These are phyloP conservation scores for Talaromyces proteolyticus DNA, from an alignment of 495 filamentous ascomycete species.

Conservation along the genomic window DNA sequence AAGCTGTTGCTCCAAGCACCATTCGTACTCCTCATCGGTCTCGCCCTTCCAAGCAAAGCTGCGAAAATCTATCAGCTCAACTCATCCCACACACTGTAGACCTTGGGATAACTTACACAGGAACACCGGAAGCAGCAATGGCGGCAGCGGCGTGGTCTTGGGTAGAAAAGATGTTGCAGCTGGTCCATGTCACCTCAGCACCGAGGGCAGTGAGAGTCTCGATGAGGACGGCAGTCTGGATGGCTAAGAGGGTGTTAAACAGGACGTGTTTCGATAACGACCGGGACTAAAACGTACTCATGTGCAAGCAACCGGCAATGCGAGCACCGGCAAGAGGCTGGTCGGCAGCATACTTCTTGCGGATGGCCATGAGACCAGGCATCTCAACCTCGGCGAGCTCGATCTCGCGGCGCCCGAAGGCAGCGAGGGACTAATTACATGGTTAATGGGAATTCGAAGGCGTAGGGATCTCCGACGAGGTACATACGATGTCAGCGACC, in stretches of 20 bases:
- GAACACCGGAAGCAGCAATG: conserved; percentile 88
- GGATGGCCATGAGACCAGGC: conserved; percentile 94
- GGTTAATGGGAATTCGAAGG: conserved; percentile 22
- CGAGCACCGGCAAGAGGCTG: conserved; percentile 88
- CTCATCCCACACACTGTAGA: too few species aligned
- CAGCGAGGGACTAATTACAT: conserved; percentile 65
- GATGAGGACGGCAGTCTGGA: conserved; percentile 98
- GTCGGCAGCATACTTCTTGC: conserved; percentile 81
- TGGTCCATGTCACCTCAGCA: conserved; percentile 95
- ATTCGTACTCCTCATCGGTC: conserved; percentile 99
- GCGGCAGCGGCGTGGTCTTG: conserved; percentile 98
- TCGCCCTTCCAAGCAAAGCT: conserved; percentile 99
- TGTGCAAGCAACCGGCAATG: conserved; percentile 97
- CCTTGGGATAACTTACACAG: conserved; percentile 55
- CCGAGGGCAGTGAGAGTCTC: conserved; percentile 92
- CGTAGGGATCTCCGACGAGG: neutral
- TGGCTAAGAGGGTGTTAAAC: conserved; percentile 49
- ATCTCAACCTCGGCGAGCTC: conserved; percentile 98
- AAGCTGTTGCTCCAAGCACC: conserved; percentile 99
- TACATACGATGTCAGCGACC: conserved; percentile 87
- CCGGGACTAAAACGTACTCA: conserved; percentile 57
- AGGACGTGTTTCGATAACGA: neutral
- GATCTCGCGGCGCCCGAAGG: conserved; percentile 98
- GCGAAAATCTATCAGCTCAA: conserved; percentile 10
- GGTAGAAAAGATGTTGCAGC: conserved; percentile 99